Percentiles rank a stretch among this genome's conserved stretches.
Conservation (phyloP, 1,284 basidiomycete species). For the Trametes sp. region DNA sequence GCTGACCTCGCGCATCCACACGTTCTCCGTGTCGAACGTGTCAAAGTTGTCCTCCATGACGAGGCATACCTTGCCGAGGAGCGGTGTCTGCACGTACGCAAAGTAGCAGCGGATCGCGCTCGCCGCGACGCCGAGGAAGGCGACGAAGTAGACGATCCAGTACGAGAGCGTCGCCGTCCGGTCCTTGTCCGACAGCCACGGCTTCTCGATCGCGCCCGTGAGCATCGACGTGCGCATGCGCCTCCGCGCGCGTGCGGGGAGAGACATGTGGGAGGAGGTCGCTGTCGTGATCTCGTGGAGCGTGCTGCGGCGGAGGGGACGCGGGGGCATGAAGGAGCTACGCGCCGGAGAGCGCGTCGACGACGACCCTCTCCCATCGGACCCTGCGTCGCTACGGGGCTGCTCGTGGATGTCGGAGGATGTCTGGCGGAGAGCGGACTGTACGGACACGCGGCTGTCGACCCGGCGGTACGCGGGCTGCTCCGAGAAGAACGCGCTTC, state of each 20-base stretch:
- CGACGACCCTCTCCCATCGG: conserved; percentile 14
- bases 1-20: conserved; percentile 81
- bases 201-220: conserved; percentile 66
- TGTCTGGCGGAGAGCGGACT: conserved; percentile 33
- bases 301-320: conserved; percentile 31
- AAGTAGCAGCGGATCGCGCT: conserved; percentile 46
- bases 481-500: conserved; percentile 22
- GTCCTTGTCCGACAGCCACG: conserved; percentile 74
- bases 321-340: conserved; percentile 44
- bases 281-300: conserved; percentile 9
- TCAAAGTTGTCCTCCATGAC: conserved; percentile 85
- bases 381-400: conserved; percentile 1
- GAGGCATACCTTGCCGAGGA: conserved; percentile 69
- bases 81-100: conserved; percentile 59
- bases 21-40: conserved; percentile 68
- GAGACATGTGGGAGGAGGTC: conserved; percentile 22
- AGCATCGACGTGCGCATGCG: conserved; percentile 73
- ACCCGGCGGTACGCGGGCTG: conserved; percentile 30
- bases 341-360: conserved; percentile 35
- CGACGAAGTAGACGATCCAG: conserved; percentile 68
- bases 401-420: conserved; percentile 21
- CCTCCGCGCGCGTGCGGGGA: conserved; percentile 46
- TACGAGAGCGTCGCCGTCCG: conserved; percentile 68
- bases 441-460: conserved; percentile 36
- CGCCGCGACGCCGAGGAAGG: conserved; percentile 51